Evolutionary conservation across 805 yeast species (phyloP).

Genomic region (Sungouiozyma intestinalis): DNA sequence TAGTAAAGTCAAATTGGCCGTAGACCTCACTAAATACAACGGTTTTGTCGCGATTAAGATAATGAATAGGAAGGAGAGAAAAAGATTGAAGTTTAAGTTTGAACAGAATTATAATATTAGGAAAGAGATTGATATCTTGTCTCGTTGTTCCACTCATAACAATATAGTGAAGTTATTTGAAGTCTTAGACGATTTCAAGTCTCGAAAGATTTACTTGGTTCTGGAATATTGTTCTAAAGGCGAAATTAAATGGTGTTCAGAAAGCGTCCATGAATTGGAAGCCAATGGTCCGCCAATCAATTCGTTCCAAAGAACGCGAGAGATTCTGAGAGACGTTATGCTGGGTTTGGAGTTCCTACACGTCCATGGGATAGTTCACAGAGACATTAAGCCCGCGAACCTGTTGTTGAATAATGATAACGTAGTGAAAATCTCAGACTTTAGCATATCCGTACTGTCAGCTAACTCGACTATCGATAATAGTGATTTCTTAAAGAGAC

Average conservation of each 20-base stretch:
- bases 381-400: constrained; percentile 95
- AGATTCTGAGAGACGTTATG: constrained; percentile 71
- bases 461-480: constrained; percentile 17
- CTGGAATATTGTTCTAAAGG: constrained; percentile 86
- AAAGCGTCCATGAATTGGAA: constrained; percentile 31
- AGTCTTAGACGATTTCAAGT: constrained; percentile 76
- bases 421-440: constrained; percentile 86
- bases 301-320: constrained; percentile 54
- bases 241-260: constrained; percentile 68
- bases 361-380: constrained; percentile 80
- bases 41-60: constrained; percentile 87
- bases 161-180: constrained; percentile 82
- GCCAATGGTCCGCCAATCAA: constrained; percentile 54
- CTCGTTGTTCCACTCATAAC: constrained; percentile 75
- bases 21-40: constrained; percentile 44
- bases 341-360: constrained; percentile 86
- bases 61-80: constrained; percentile 55
- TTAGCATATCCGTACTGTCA: constrained; percentile 70
- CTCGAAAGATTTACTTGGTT: constrained; percentile 81
- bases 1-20: constrained; percentile 93
- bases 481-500: neutral
- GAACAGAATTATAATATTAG: constrained; percentile 59
- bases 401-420: constrained; percentile 59
- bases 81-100: constrained; percentile 5
- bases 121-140: constrained; percentile 90